Conservation (phyloP, 768 basidiomycete genomes). For the Hygrocybe punicea region DNA sequence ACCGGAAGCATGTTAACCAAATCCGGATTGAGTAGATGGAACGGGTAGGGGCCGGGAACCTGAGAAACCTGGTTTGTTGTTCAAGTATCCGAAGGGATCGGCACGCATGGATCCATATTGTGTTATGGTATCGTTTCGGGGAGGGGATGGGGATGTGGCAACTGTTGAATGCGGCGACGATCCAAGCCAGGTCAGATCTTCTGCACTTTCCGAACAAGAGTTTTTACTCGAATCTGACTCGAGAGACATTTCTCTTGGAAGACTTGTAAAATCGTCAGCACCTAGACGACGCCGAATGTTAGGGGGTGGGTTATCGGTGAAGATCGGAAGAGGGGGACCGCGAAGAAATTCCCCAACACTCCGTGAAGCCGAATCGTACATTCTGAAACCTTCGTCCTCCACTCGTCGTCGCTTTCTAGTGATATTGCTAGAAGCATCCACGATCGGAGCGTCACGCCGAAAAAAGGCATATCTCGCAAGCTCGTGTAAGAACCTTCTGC, state of each 20-base stretch:
- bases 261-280: constrained; percentile 13
- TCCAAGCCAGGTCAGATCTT: constrained; percentile 9
- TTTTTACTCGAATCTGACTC: too few species aligned
- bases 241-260: too few species aligned
- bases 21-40: constrained; percentile 33
- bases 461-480: constrained; percentile 51
- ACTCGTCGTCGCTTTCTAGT: constrained; percentile 55
- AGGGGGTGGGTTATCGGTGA: constrained; percentile 15
- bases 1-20: constrained; percentile 33
- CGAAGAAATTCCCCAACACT: constrained; percentile 51
- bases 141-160: constrained; percentile 30
- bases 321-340: constrained; percentile 24
- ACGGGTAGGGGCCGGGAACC: constrained; percentile 4
- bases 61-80: constrained; percentile 12
- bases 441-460: constrained; percentile 37
- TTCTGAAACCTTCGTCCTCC: constrained; percentile 49
- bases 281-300: constrained; percentile 37
- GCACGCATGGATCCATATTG: constrained; percentile 25
- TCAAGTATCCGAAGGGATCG: constrained; percentile 62
- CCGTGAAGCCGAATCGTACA: constrained; percentile 55
- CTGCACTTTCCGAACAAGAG: not conserved
- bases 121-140: constrained; percentile 2
- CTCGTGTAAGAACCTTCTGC: constrained; percentile 56
- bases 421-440: constrained; percentile 13
- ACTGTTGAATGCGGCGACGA: constrained; percentile 23